Percentiles rank a stretch among this genome's conserved stretches.
Conservation (phyloP, 179 eudicot genomes). For the Silene coronaria region DNA sequence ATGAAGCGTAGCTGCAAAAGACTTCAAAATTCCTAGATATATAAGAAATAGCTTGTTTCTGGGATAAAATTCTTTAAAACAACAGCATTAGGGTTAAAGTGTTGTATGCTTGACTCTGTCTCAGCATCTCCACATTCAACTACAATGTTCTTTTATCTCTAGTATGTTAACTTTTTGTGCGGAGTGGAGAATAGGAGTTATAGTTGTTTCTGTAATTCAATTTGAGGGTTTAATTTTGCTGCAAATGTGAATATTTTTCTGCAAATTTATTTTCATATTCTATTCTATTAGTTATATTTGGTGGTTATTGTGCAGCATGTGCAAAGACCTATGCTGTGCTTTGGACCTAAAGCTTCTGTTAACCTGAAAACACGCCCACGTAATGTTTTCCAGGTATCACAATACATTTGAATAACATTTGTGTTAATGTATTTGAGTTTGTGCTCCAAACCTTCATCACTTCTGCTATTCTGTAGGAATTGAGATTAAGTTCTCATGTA, state of each 20-base stretch:
- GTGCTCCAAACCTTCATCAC: neutral
- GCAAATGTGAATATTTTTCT: constrained; percentile 9
- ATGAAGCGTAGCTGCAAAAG: no score
- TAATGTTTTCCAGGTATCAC: constrained; percentile 69
- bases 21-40: neutral
- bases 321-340: constrained; percentile 81
- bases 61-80: no score
- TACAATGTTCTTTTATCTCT: neutral
- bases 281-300: constrained; percentile 6
- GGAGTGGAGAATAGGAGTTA: no score
- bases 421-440: neutral
- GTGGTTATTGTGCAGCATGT: constrained; percentile 65
- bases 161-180: neutral
- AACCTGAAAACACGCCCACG: constrained; percentile 71
- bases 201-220: neutral
- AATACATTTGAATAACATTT: neutral
- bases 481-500: constrained; percentile 62
- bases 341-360: constrained; percentile 87
- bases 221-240: neutral
- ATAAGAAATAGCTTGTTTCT: neutral
- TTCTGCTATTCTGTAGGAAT: constrained; percentile 46
- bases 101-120: neutral
- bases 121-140: neutral
- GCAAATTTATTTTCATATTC: neutral
- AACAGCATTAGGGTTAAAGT: neutral